These are phyloP conservation scores for Aspergillus pseudoglaucus DNA, from an alignment of 2,329 filamentous ascomycete species.

Conservation along the genomic window DNA sequence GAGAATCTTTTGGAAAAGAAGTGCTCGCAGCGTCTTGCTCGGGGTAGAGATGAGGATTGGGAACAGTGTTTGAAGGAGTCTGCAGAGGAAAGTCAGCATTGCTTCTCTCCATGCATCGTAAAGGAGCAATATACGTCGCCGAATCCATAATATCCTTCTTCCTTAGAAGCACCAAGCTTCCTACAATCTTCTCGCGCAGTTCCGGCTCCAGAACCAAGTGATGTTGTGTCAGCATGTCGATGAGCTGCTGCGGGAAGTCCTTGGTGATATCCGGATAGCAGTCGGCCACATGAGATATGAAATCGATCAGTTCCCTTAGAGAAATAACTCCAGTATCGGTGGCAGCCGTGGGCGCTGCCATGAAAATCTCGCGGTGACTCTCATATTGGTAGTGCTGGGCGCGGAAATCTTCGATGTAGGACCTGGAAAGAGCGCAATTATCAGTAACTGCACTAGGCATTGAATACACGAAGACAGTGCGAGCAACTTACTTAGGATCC, in stretches of 20 bases:
- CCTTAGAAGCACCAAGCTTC: conserved; percentile 75
- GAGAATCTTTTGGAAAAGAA: conserved; percentile 86
- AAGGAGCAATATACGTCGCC: conserved; percentile 43
- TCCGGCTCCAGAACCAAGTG: conserved; percentile 78
- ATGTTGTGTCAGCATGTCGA: conserved; percentile 71
- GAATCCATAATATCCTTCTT: conserved; percentile 93
- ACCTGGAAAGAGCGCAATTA: conserved; percentile 43
- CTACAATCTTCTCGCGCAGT: conserved; percentile 87
- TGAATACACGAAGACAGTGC: not conserved
- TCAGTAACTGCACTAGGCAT: not conserved
- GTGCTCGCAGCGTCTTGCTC: conserved; percentile 76
- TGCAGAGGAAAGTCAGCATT: conserved; percentile 6
- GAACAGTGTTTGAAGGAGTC: conserved; percentile 82
- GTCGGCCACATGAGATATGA: conserved; percentile 88
- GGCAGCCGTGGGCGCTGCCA: conserved; percentile 71
- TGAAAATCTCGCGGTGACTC: conserved; percentile 83
- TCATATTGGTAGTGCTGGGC: conserved; percentile 89
- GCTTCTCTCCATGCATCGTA: not conserved
- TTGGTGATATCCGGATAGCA: conserved; percentile 79
- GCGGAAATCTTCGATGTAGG: conserved; percentile 82
- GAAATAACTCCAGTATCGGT: conserved; percentile 73
- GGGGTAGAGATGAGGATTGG: conserved; percentile 87
- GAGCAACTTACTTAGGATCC: conserved; percentile 63
- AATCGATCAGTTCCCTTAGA: conserved; percentile 85
- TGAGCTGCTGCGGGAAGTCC: conserved; percentile 72